Conservation (phyloP, 2,329 filamentous ascomycete genomes). For the Coniochaeta ligniaria region DNA sequence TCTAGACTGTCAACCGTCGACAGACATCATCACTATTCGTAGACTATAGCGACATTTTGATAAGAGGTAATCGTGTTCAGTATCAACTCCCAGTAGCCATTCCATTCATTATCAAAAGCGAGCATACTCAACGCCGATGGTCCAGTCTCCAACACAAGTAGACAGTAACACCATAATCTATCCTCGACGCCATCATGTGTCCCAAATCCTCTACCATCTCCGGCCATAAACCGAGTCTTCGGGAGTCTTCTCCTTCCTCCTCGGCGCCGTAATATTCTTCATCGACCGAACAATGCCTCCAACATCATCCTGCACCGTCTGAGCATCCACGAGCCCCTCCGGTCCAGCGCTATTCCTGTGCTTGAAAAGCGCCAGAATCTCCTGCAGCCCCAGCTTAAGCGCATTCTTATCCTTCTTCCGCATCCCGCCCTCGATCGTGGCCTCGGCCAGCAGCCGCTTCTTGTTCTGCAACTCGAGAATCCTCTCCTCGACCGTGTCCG, state of each 20-base stretch:
- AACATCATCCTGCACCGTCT: slow-evolving; percentile 16
- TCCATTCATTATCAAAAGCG: neutral
- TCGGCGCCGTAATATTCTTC: slow-evolving; percentile 17
- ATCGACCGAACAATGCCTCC: slow-evolving; percentile 7
- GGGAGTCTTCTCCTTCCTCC: slow-evolving; percentile 23
- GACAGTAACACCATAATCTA: neutral
- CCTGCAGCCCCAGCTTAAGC: slow-evolving; percentile 83
- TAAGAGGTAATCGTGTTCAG: neutral
- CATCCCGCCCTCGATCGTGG: slow-evolving; percentile 77
- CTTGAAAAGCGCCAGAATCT: slow-evolving; percentile 86
- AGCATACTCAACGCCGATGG: neutral
- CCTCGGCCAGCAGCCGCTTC: slow-evolving; percentile 85
- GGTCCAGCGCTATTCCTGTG: slow-evolving; percentile 38
- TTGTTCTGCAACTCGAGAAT: slow-evolving; percentile 93
- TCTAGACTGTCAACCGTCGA: neutral
- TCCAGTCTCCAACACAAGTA: neutral
- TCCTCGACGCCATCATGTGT: neutral
- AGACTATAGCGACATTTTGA: neutral
- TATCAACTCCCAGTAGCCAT: neutral
- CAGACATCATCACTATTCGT: neutral
- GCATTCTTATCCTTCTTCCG: slow-evolving; percentile 52
- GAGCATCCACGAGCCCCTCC: slow-evolving; percentile 12
- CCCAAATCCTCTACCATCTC: slow-evolving; percentile 24
- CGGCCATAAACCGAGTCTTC: slow-evolving; percentile 28
- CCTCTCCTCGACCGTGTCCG: slow-evolving; percentile 81